Evolutionary conservation across 305 asterid species (phyloP), one percentile per base, ranked within the genome.

Genomic region (Fraxinus baroniana): DNA sequence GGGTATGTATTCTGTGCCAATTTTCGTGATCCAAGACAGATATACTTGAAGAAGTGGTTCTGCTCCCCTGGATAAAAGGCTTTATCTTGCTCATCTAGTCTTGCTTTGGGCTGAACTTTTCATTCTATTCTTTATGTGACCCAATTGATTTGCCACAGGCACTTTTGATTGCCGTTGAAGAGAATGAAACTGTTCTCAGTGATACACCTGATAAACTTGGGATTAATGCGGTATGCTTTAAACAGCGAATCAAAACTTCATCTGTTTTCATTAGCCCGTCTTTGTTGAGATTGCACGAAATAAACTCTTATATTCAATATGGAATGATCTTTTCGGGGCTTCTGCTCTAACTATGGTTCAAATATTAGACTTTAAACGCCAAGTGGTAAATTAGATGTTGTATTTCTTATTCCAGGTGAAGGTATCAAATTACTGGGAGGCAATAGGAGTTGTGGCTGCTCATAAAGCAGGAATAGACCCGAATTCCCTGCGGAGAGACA

Each of bases 381-480:
- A 62, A 22, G 4, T 62, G 68, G 22, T 62, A 5, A 20, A 62
- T 7, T 24, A 36, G 12, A 70, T 15, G 22, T 12, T 12, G 36
- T 30, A 64, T 71, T 37, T 81, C 72, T 68, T 79, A 37, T 83
- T 91, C 10, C 89, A 93, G 98, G 86, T 93, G 79, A 89, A 86
- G 84, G 97, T 92, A 72, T 88, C 97, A 41, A 94, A 93, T 79
- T 93, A 94, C 82, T 94, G 98, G 98, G 98, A 94, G 86, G 98
- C 98, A 2, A 91, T 94, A 68, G 98, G 98, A 76, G 93, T 93
- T 36, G 55, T 95, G 6, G 98, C 95, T 33, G 97, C 98, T 82
- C 98, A 93, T 84, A 95, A 90, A 83, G 98, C 97, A 10, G 98
- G 98, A 82, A 88, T 95, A 17, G 90, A 93, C 85, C 98, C 97